Evolutionary conservation across 1,284 basidiomycete genomes (phyloP).

Genomic region (Sporisorium graminicola): DNA sequence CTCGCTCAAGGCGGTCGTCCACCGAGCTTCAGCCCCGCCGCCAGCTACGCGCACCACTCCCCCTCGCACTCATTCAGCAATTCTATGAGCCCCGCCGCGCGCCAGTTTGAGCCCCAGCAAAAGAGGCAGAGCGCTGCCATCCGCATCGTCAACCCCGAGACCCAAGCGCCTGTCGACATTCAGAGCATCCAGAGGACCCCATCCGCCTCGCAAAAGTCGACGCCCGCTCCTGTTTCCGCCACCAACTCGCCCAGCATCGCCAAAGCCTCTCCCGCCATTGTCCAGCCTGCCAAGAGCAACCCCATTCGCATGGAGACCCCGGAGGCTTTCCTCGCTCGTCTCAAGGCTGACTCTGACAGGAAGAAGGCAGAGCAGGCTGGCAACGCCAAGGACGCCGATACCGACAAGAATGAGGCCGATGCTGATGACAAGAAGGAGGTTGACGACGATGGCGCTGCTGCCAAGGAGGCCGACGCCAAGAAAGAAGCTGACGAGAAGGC

Average conservation of each 20-base stretch:
- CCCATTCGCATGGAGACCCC: constrained; percentile 61
- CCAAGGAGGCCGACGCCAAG: constrained; percentile 38
- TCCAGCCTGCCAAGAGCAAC: constrained; percentile 52
- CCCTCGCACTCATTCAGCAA: constrained; percentile 63
- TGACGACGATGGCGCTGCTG: constrained; percentile 49
- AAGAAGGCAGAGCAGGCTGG: constrained; percentile 55
- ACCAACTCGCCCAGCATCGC: constrained; percentile 40
- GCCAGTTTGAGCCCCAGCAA: constrained; percentile 66
- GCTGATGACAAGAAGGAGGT: constrained; percentile 49
- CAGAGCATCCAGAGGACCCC: constrained; percentile 55
- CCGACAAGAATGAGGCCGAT: constrained; percentile 37
- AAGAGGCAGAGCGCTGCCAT: constrained; percentile 67
- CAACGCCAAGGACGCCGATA: constrained; percentile 38
- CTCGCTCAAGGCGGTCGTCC: constrained; percentile 46
- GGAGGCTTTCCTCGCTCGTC: constrained; percentile 60
- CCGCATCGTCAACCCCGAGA: constrained; percentile 69
- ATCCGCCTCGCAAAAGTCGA: constrained; percentile 24
- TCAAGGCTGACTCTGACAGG: constrained; percentile 58
- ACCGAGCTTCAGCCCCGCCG: constrained; percentile 45
- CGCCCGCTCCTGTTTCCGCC: constrained; percentile 32
- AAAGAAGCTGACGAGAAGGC: constrained; percentile 47
- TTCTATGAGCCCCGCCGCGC: constrained; percentile 67
- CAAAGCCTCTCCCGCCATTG: constrained; percentile 32
- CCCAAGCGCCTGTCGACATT: constrained; percentile 65
- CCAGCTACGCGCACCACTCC: constrained; percentile 52